These are phyloP conservation scores for Immersiporthe knoxdaviesiana DNA, from an alignment of 2,329 filamentous ascomycete species.

Conservation along the genomic window DNA sequence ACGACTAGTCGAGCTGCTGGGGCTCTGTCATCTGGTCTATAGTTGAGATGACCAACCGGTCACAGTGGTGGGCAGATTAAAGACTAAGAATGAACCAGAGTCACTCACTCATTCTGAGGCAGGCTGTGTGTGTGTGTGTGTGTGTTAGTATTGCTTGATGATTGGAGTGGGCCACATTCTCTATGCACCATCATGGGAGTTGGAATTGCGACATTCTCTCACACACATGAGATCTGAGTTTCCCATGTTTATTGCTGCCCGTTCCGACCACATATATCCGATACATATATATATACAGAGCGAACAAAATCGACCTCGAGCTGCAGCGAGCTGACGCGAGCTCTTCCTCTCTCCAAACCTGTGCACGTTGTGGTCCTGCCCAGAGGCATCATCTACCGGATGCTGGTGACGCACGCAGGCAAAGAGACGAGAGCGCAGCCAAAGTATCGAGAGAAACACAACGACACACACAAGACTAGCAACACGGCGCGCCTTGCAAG, in stretches of 20 bases:
- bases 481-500: background rate
- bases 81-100: too few species aligned
- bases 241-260: background rate
- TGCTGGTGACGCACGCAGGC: background rate
- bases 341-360: background rate
- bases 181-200: background rate
- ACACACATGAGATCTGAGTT: background rate
- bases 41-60: too few species aligned
- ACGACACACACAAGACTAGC: too few species aligned
- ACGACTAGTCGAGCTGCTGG: too few species aligned
- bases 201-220: background rate
- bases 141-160: background rate
- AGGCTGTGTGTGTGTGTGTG: background rate
- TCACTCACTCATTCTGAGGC: background rate
- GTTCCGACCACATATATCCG: background rate
- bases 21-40: too few species aligned
- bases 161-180: background rate
- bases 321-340: background rate
- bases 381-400: background rate
- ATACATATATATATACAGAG: background rate
- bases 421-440: background rate
- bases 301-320: background rate
- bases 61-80: too few species aligned
- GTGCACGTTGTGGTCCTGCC: background rate
- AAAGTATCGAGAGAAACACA: background rate